Evolutionary conservation across 164 flowering plant species (phyloP), one percentile per base, ranked within the genome.

Genomic region (Magnolia changhungtana): DNA sequence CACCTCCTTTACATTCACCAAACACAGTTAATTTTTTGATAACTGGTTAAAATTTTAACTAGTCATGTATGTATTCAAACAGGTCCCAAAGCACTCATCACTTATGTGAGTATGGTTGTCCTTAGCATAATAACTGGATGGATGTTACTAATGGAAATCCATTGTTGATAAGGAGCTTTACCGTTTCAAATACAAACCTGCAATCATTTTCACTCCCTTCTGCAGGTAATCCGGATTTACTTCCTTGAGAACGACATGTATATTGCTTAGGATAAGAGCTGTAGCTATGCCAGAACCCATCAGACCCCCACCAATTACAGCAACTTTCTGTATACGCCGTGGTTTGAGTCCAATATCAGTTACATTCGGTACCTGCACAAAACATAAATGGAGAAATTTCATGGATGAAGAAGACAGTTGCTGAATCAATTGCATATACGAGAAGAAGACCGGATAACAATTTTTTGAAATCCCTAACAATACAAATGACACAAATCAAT

Each of bases 261-360:
- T 86, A 72, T 90, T 88, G 86, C 92, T 81, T 71, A 90, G 65
- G 29, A 94, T 73, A 79, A 94, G 87, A 77, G 95, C 93, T 50
- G 99, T 96, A 64, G 98, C 96, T 71, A 95, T 95, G 80, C 98
- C 97, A 77, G 97, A 93, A 80, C 98, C 98, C 98, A 95, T 95
- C 70, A 95, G 83, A 77, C 98, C 98, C 72, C 98, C 97, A 79
- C 98, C 98, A 84, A 95, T 90, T 16, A 95, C 90, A 81, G 97
- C 98, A 84, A 87, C 97, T 86, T 92, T 95, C 81, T 86, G 87
- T 29, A 92, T 75, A n/a, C 76, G 80, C 83, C 93, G 88, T 71
- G 98, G 95, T 83, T 85, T 93, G 69, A 95, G 92, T 70, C 96
- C 98, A 85, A 89, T 31, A 79, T 95, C 94, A 74, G 97, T 86